Evolutionary conservation across 345 rosid species (phyloP), one percentile per base, ranked within the genome.

Genomic region (Eucalyptus polyanthemos): DNA sequence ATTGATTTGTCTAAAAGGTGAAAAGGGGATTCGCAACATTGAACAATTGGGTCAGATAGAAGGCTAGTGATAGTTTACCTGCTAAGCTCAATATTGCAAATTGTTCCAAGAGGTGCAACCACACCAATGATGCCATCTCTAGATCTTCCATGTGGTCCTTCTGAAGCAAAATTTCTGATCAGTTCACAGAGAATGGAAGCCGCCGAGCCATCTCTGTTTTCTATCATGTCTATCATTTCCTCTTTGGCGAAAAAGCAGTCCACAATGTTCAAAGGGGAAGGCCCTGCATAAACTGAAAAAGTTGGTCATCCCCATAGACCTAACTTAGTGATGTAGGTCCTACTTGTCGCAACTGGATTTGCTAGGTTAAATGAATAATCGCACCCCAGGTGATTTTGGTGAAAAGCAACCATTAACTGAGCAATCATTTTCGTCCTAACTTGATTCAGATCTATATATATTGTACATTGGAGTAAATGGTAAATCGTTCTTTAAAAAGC

Each of bases 71-170:
- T 34, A 37, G 51, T 53, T 67, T 42, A 90, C 99, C 96, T 94
- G 98, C 97, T 95, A 49, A 95, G 94, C 42, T 92, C 86, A 24
- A 69, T 87, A 76, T 92, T 86, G 50, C 90, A 7, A 86, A 93
- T 94, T 29, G 96, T 91, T 86, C 96, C 98, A 54, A 95, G 96
- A 53, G 93, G 91, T 5, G 93, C 96, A 34, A 96, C 95, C 12
- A 92, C 44, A 14, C 97, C 98, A 89, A 94, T 88, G 81, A 93
- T 65, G 22, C 89, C 92, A 69, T 89, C 88, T 76, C 31, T 72
- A 44, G 93, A 90, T 92, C 87, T 34, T 42, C 53, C 15, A 29
- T 87, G 19, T 58, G 91, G 88, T 89, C 88, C 87, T 50, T 88
- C 88, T 34, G 45, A 62, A 62, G 69, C 34, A 62, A 62, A 62